Base-by-base conservation (phyloP, 73 alveolate species). In the Symbiodinium natans region DNA sequence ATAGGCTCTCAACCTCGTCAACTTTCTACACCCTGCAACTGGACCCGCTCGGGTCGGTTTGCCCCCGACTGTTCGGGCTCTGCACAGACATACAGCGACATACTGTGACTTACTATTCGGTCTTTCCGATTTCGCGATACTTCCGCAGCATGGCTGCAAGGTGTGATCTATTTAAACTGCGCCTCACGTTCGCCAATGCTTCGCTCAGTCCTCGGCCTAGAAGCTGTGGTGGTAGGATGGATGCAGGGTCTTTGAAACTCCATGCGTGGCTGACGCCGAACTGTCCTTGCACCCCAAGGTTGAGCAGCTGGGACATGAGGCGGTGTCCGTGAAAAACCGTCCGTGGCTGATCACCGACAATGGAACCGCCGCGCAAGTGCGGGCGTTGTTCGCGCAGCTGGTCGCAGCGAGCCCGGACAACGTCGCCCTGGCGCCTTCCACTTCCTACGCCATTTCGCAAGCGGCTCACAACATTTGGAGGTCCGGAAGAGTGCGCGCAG, bases 151-250 rank as follows among this genome's bases (percentile, higher is more conserved):
- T 23, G 41, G 43, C 31, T 11, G 74, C 4, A 10, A 90, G 97
- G 97, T 3, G 97, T 90, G 86, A 31, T 90, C 9, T 90, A 90
- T 38, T 59, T 90, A 27, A 90, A 90, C 54, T 90, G 97, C 15
- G 97, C 97, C 41, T 90, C 97, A 6, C 97, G 97, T 39, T 90
- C 97, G 40, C 97, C 97, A 39, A 73, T 90, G 97, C 54, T 90
- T 59, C 87, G 89, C 41, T 90, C 97, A 68, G 95, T 40, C 34
- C 9, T 68, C 34, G 38, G 63, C 41, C 56, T 63, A n/a, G 80
- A 63, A 27, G 11, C 80, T 46, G 59, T 46, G 59, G 59, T 6
- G 6, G 59, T 46, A 46, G 59, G 59, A 46, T 46, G 59, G n/a
- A n/a, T n/a, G n/a, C n/a, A n/a, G n/a, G n/a, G n/a, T n/a, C n/a